Evolutionary conservation across 108 stramenopile genomes (phyloP).

Genomic region (Skeletonema costatum): DNA sequence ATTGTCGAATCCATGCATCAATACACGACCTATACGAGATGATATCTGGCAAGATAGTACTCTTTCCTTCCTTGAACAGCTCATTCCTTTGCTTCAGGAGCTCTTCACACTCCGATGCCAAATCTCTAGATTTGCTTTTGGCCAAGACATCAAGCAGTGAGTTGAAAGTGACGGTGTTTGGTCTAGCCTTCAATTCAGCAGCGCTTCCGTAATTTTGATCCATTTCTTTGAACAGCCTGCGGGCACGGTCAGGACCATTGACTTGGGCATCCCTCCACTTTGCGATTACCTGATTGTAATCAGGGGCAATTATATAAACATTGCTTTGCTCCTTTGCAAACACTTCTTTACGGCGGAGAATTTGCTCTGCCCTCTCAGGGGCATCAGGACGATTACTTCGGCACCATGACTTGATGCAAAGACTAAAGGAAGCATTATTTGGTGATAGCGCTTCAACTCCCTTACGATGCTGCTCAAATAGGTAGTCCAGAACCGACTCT

Average conservation of each 20-base stretch:
- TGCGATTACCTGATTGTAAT: conserved; percentile 32
- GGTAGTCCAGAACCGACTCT: conserved; percentile 23
- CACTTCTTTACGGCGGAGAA: conserved; percentile 35
- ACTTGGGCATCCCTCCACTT: conserved; percentile 37
- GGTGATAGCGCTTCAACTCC: conserved; percentile 21
- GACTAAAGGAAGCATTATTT: conserved; percentile 32
- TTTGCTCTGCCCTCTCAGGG: conserved; percentile 24
- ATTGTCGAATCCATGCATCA: conserved; percentile 39
- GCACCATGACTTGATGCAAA: conserved; percentile 43
- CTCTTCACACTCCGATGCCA: conserved; percentile 30
- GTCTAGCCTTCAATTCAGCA: conserved; percentile 9
- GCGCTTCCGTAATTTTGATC: conserved; percentile 5
- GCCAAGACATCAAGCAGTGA: conserved; percentile 41
- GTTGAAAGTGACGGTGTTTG: conserved; percentile 28
- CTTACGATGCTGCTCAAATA: conserved; percentile 16
- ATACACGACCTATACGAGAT: conserved; percentile 41
- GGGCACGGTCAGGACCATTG: conserved; percentile 33
- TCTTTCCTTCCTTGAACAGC: conserved; percentile 17
- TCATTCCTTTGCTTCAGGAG: conserved; percentile 19
- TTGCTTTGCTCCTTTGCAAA: conserved; percentile 19
- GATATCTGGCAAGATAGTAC: conserved; percentile 28
- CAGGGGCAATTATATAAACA: conserved; percentile 8
- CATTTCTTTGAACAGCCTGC: conserved; percentile 34
- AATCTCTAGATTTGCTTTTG: conserved; percentile 20
- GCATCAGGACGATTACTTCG: conserved; percentile 30